Conservation (phyloP, 2,329 filamentous ascomycete species). For the Epichloe uncinata region DNA sequence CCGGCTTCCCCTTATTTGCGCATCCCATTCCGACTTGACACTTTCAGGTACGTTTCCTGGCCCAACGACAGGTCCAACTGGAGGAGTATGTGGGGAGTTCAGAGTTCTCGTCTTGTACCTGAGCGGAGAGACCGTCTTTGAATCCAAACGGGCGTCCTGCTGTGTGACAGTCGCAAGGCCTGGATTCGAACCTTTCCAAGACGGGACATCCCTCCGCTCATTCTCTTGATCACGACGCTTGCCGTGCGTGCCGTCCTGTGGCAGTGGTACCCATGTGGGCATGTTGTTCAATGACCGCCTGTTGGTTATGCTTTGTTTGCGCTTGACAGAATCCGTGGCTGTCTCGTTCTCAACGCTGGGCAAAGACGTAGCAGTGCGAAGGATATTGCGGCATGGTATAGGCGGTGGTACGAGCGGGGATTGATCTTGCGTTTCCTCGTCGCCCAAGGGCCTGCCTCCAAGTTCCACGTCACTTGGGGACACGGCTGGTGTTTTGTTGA, state of each 20-base stretch:
- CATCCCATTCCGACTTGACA: conserved; percentile 12
- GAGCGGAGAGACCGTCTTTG: conserved; percentile 10
- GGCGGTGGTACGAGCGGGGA: not conserved
- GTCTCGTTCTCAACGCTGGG: not conserved
- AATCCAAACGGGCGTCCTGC: conserved; percentile 10
- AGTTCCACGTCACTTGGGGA: not conserved
- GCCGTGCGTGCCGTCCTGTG: conserved; percentile 9
- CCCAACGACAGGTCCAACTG: not conserved
- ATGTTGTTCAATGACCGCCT: conserved; percentile 16
- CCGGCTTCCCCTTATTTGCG: conserved; percentile 30
- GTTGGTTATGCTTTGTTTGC: conserved; percentile 6
- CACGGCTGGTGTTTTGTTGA: not conserved
- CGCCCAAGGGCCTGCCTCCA: not conserved
- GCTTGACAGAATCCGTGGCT: not conserved
- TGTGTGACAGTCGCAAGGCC: conserved; percentile 11
- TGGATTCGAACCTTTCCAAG: conserved; percentile 18
- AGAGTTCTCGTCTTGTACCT: conserved; percentile 3
- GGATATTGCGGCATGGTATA: conserved; percentile 1
- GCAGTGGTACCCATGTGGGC: conserved; percentile 5
- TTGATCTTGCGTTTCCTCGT: not conserved
- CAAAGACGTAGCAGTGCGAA: not conserved
- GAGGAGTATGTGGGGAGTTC: conserved; percentile 1
- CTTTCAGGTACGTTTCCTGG: not conserved
- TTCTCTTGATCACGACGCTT: conserved; percentile 12
- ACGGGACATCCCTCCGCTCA: conserved; percentile 8